phyloP scores from a whole-genome alignment of 345 rosid genomes.

The Excoecaria agallocha region DNA sequence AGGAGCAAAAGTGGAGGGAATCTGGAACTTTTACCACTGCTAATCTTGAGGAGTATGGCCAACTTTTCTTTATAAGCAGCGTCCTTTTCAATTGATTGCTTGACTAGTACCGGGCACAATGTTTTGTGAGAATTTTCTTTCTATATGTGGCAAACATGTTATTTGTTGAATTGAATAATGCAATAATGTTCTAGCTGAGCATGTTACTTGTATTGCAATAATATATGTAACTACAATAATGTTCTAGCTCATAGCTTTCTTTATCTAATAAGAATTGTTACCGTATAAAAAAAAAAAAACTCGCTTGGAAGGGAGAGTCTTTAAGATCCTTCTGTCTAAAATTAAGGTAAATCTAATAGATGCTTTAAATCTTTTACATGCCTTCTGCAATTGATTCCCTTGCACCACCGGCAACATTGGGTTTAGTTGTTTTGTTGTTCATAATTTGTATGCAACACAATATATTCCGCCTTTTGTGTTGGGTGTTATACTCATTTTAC shows the following conservation, averaged over 20 bases:
- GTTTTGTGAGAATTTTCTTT: neutral
- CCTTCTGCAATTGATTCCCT: neutral
- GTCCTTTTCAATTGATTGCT: constrained; percentile 5
- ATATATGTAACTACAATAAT: neutral
- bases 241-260: neutral
- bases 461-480: neutral
- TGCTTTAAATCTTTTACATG: neutral
- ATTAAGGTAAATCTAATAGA: neutral
- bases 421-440: neutral
- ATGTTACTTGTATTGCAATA: neutral
- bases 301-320: neutral
- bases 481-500: neutral
- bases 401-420: neutral
- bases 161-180: constrained; percentile 14
- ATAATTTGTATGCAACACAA: neutral
- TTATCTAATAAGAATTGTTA: neutral
- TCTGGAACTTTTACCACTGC: constrained; percentile 66
- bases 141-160: constrained; percentile 3
- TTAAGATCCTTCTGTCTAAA: neutral
- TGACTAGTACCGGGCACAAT: neutral
- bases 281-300: neutral
- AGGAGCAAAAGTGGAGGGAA: constrained; percentile 75
- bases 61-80: constrained; percentile 9
- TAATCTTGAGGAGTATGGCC: constrained; percentile 77
- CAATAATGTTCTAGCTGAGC: neutral